Base-by-base conservation (phyloP, 305 asterid species). In the Solanum chacoense region DNA sequence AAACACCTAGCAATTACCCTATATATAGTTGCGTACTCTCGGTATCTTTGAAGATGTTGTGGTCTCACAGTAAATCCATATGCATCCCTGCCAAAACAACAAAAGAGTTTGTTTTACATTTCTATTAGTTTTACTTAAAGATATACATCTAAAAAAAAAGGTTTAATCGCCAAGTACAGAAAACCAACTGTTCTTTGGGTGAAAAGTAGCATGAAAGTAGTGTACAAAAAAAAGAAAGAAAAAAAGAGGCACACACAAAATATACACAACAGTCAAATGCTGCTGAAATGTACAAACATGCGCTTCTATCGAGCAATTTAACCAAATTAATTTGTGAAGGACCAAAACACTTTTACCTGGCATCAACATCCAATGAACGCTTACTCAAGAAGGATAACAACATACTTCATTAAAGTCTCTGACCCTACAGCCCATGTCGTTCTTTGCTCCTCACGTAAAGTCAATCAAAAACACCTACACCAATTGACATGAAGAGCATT, bases 21-120 rank as follows among this genome's bases (percentile, higher is more conserved):
- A 92, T 97, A 95, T 80, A 97, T 97, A 89, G 87, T 87, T 77
- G 96, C 93, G 86, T 97, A 94, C 91, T 95, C 97, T 80, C 94
- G 93, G 91, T 90, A 97, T 90, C 93, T 93, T 89, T 95, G 95
- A 89, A 90, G 92, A 92, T 95, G 95, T 85, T 95, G 98, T 91
- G 99, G 98, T 91, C 98, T 97, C 95, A 97, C 98, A 89, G 96
- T 94, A 94, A 96, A 97, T 86, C 99, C 99, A 93, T 95, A 95
- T 28, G 98, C 90, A 94, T 95, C 99, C 98, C 99, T 97, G 95
- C 71, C 87, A 93, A 85, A 73, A 90, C 34, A 89, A 87, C 37
- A 88, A 85, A 28, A 86, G 71, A 74, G 24, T 36, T 32, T 84
- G 74, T 14, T 88, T 88, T 88, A 69, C 31, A 38, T 34, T 83